phyloP scores from a whole-genome alignment of 148 eudicot species.

The Vaccinium macrocarpon region DNA sequence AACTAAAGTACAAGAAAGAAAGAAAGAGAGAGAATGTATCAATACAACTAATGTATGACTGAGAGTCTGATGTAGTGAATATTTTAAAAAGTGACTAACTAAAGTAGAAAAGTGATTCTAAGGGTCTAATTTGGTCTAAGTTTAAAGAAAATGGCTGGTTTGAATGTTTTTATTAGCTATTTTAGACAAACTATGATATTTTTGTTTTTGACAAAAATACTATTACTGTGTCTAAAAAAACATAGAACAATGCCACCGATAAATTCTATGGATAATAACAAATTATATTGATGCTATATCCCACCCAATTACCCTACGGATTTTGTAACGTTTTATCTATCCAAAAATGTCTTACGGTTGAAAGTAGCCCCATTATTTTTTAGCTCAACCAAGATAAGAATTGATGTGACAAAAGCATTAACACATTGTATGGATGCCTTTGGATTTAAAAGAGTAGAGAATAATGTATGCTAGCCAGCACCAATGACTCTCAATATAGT shows the following conservation, averaged over 20 bases:
- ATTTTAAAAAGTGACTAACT: too few relatives aligned
- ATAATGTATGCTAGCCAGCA: not conserved
- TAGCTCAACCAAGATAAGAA: not conserved
- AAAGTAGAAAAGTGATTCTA: not conserved
- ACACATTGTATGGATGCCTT: not conserved
- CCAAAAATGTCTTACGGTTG: too few relatives aligned
- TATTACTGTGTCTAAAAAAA: too few relatives aligned
- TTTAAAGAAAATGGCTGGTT: not conserved
- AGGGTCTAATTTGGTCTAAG: not conserved
- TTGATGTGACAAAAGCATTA: conserved; percentile 4
- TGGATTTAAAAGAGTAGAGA: not conserved
- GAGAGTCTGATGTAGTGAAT: too few relatives aligned
- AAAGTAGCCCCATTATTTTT: too few relatives aligned
- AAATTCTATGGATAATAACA: not conserved
- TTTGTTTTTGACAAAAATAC: not conserved
- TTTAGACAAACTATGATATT: not conserved
- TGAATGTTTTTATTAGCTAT: too few relatives aligned
- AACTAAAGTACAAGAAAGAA: too few relatives aligned
- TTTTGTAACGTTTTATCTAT: not conserved
- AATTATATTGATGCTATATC: not conserved
- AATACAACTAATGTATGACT: too few relatives aligned
- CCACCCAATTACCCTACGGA: not conserved
- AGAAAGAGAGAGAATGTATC: too few relatives aligned
- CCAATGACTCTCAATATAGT: not conserved
- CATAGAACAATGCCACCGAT: not conserved